Evolutionary conservation across 345 rosid species (phyloP).

Genomic region (Sisymbrium irio): DNA sequence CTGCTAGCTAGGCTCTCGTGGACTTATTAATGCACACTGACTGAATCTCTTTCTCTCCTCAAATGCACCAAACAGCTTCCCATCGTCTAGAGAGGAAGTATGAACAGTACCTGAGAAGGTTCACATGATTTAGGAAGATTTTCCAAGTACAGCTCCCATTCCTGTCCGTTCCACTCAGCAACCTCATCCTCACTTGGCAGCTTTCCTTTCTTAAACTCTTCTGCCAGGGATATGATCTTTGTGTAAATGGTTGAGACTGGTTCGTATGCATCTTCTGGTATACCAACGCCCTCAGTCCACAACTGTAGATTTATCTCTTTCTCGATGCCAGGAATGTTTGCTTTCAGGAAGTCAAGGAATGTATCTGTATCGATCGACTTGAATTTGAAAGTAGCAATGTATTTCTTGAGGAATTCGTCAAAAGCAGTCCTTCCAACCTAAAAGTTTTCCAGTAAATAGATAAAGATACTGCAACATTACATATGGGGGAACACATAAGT

Average conservation of each 20-base stretch:
- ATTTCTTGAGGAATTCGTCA: slow-evolving; percentile 82
- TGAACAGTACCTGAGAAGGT: slow-evolving; percentile 62
- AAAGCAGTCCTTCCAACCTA: slow-evolving; percentile 90
- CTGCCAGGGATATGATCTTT: slow-evolving; percentile 68
- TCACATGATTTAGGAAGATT: slow-evolving; percentile 82
- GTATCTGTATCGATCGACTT: slow-evolving; percentile 80
- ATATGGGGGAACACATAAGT: background rate
- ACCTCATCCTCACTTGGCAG: slow-evolving; percentile 95
- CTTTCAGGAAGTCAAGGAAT: slow-evolving; percentile 69
- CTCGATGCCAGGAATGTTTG: slow-evolving; percentile 80
- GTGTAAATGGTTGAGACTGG: slow-evolving; percentile 73
- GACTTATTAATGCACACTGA: background rate
- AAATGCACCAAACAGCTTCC: background rate
- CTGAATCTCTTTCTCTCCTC: slow-evolving; percentile 8
- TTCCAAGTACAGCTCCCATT: slow-evolving; percentile 96
- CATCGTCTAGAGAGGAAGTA: background rate
- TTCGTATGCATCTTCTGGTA: slow-evolving; percentile 92
- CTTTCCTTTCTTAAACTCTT: slow-evolving; percentile 77
- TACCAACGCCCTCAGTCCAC: slow-evolving; percentile 90
- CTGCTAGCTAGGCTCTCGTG: background rate
- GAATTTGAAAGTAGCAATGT: slow-evolving; percentile 90
- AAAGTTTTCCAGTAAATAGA: slow-evolving; percentile 5
- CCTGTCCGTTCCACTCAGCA: slow-evolving; percentile 89
- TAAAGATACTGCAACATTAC: background rate
- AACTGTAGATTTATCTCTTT: slow-evolving; percentile 58